phyloP scores from a whole-genome alignment of 805 yeast species.

The Priceomyces melissophilus region DNA sequence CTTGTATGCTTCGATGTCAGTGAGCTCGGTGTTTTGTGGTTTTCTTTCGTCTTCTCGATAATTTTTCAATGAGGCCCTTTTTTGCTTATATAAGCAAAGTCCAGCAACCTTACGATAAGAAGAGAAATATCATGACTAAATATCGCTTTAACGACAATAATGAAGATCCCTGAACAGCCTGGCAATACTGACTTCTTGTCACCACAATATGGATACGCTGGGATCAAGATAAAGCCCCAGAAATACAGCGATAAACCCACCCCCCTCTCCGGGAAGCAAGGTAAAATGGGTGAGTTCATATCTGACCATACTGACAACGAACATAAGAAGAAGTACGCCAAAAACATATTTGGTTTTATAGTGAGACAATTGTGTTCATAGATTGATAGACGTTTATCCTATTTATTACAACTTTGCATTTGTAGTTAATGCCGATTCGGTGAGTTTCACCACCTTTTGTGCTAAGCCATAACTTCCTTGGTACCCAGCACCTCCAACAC shows the following conservation, averaged over 20 bases:
- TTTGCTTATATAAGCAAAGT: conserved; percentile 5
- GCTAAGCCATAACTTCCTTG: conserved; percentile 71
- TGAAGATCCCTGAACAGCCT: conserved; percentile 28
- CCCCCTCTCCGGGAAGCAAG: conserved; percentile 23
- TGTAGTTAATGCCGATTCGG: not conserved
- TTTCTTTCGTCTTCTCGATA: not conserved
- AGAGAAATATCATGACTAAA: too few species aligned
- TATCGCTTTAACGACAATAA: too few species aligned
- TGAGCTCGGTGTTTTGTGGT: not conserved
- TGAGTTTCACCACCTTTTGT: conserved; percentile 25
- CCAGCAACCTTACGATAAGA: not conserved
- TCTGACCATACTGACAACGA: conserved; percentile 23
- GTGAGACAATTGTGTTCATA: conserved; percentile 19
- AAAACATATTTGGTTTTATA: conserved; percentile 19
- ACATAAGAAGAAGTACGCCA: conserved; percentile 36
- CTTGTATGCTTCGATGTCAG: not conserved
- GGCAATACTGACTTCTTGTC: conserved; percentile 22
- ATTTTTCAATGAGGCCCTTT: not conserved
- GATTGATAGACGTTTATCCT: not conserved
- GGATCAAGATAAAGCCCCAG: conserved; percentile 26
- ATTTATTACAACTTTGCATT: not conserved
- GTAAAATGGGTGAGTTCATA: conserved; percentile 25
- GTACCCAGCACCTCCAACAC: conserved; percentile 75
- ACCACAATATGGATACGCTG: conserved; percentile 31
- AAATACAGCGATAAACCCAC: conserved; percentile 32